Percentiles rank a stretch among this genome's conserved stretches.
These are phyloP conservation scores for Diaporthe eres DNA, from an alignment of 2,329 filamentous ascomycete genomes.

Conservation along the genomic window DNA sequence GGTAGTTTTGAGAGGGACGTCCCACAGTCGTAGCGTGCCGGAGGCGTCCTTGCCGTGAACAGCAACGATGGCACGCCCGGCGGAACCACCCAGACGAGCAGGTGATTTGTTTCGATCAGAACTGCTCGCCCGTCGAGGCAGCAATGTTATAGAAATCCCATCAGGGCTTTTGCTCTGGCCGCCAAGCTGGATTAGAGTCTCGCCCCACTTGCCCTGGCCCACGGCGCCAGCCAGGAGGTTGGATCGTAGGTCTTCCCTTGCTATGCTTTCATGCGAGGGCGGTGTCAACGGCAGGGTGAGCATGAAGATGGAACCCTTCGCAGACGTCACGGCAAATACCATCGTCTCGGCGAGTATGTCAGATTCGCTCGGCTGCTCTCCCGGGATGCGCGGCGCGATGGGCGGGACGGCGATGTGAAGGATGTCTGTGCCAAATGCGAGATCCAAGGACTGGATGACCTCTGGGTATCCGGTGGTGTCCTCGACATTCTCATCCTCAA, in stretches of 20 bases:
- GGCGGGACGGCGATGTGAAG: conserved; percentile 70
- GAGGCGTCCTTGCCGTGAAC: conserved; percentile 72
- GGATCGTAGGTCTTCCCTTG: conserved; percentile 65
- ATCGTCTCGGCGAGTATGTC: conserved; percentile 69
- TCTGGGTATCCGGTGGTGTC: conserved; percentile 65
- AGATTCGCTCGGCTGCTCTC: conserved; percentile 63
- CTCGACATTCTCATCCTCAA: conserved; percentile 65
- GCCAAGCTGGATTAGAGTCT: conserved; percentile 67
- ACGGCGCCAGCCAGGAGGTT: conserved; percentile 67
- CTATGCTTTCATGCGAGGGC: conserved; percentile 72
- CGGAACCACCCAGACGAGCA: conserved; percentile 46
- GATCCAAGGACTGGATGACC: conserved; percentile 72
- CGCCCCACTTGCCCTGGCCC: conserved; percentile 75
- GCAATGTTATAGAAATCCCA: conserved; percentile 68
- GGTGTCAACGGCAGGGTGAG: conserved; percentile 73
- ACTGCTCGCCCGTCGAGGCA: conserved; percentile 44
- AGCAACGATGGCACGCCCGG: conserved; percentile 67
- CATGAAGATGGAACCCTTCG: conserved; percentile 69
- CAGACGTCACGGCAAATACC: conserved; percentile 73
- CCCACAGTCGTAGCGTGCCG: conserved; percentile 71
- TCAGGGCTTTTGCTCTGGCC: conserved; percentile 68
- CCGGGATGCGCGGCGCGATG: conserved; percentile 61
- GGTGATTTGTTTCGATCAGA: conserved; percentile 53
- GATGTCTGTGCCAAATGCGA: conserved; percentile 70
- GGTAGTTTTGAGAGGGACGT: conserved; percentile 63